Conservation (phyloP, 345 rosid species). For the Raphanus sativus region DNA sequence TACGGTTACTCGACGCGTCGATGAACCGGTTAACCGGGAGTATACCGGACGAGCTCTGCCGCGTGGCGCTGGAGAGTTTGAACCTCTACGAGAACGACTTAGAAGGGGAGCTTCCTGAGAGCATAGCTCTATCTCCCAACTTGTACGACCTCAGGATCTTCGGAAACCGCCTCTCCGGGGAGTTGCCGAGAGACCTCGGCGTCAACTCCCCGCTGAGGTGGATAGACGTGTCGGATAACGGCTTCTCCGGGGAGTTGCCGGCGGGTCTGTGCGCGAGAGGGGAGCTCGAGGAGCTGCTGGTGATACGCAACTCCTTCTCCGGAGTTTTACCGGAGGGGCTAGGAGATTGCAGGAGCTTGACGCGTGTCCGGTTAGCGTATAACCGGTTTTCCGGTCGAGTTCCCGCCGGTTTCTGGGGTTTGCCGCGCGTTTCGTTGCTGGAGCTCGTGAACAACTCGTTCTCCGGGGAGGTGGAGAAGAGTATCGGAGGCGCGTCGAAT, state of each 20-base stretch:
- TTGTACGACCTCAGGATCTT: constrained; percentile 84
- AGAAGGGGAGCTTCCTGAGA: constrained; percentile 61
- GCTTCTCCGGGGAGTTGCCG: constrained; percentile 66
- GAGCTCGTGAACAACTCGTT: constrained; percentile 65
- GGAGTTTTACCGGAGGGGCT: constrained; percentile 68
- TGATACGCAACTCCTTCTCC: constrained; percentile 64
- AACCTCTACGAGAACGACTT: constrained; percentile 77
- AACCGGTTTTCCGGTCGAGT: constrained; percentile 73
- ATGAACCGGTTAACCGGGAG: constrained; percentile 73
- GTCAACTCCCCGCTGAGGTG: constrained; percentile 69
- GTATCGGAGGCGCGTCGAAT: constrained; percentile 62
- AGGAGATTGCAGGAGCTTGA: constrained; percentile 58
- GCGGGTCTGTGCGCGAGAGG: constrained; percentile 61
- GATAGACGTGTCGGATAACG: constrained; percentile 76
- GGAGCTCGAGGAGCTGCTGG: constrained; percentile 67
- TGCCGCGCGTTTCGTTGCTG: constrained; percentile 73
- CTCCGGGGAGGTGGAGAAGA: constrained; percentile 62
- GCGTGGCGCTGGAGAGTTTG: constrained; percentile 71
- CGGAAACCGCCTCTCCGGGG: constrained; percentile 62
- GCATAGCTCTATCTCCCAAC: constrained; percentile 61
- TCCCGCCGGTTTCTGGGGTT: constrained; percentile 85
- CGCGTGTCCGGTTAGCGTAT: constrained; percentile 67
- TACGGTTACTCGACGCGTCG: constrained; percentile 78
- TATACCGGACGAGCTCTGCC: constrained; percentile 75
- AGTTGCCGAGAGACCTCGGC: constrained; percentile 69